Evolutionary conservation across 2,329 filamentous ascomycete species (phyloP), one percentile per base, ranked within the genome.

Genomic region (Thermothelomyces thermophilus): DNA sequence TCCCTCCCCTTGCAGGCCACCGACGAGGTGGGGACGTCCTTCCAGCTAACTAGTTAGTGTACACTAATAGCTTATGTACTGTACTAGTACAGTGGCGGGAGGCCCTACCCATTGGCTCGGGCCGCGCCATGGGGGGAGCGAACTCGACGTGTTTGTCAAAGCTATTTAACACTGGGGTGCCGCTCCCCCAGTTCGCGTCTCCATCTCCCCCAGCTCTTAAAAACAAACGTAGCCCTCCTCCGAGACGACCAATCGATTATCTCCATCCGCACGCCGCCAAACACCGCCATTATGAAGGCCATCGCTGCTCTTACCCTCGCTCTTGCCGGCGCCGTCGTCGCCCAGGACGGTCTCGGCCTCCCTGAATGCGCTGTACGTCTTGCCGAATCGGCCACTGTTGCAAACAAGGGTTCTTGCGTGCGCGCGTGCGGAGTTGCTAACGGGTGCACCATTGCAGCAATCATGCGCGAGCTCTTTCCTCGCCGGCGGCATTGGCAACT

Each of bases 291-390:
- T 45, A 79, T 79, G 76, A 77, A 75, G 68, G 28, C 56, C 42
- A 53, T 68, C 54, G 53, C 58, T 30, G 52, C 58, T 49, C 64
- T 77, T 56, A 63, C 72, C 54, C 65, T 80, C 59, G 72, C 77
- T 58, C 66, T 80, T 41, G 71, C 76, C 58, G 73, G 73, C 67
- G 67, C 81, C 52, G 72, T 76, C 55, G 66, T 69, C 54, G 75
- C 75, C 34, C 77, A 79, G 62, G 60, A 73, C 50, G 26, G 11
- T 16, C 57, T 61, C 26, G 61, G 59, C 34, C 71, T 78, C 42
- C 81, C 77, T 14, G 52, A 55, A 9, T 84, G 75, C 59, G 79
- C 79, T 56, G 79, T 83, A 71, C 61, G 77, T 73, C 13, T 16
- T 46, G 1, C 30, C n/a, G n/a, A n/a, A n/a, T n/a, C n/a, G n/a